Evolutionary conservation across 1,139 yeast genomes (phyloP).

Genomic region (Hemisphaericaspora subhashii): DNA sequence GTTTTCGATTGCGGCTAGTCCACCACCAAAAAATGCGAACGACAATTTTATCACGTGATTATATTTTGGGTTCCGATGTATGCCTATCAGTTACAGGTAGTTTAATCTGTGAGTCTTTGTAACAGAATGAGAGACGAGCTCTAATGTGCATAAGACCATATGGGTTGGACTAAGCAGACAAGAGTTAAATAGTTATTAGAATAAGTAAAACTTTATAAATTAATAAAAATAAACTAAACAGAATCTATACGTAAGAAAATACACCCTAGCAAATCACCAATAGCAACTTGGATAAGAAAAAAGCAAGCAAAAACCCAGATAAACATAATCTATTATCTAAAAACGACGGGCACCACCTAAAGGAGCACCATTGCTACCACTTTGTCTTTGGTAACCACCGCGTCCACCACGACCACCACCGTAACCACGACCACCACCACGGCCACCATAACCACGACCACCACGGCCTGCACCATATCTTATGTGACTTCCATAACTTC

Average conservation of each 20-base stretch:
- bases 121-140: not conserved
- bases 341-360: constrained; percentile 30
- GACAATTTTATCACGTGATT: no score
- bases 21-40: no score
- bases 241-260: not conserved
- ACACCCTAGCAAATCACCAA: not conserved
- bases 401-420: constrained; percentile 30
- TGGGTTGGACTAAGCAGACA: no score
- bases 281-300: not conserved
- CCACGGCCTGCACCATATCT: constrained; percentile 57
- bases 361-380: constrained; percentile 35
- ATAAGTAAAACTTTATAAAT: no score
- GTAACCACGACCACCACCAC: constrained; percentile 34
- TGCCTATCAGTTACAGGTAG: no score
- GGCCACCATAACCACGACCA: constrained; percentile 55
- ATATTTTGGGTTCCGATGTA: no score
- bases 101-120: no score
- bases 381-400: constrained; percentile 18
- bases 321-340: constrained; percentile 15
- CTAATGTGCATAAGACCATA: no score
- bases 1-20: no score
- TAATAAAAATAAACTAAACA: not conserved
- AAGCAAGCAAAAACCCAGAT: constrained; percentile 3
- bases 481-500: constrained; percentile 53
- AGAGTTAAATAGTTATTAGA: no score